Percentiles rank a stretch among this genome's conserved stretches.
phyloP scores from a whole-genome alignment of 768 basidiomycete species.

The Baorangia bicolor region DNA sequence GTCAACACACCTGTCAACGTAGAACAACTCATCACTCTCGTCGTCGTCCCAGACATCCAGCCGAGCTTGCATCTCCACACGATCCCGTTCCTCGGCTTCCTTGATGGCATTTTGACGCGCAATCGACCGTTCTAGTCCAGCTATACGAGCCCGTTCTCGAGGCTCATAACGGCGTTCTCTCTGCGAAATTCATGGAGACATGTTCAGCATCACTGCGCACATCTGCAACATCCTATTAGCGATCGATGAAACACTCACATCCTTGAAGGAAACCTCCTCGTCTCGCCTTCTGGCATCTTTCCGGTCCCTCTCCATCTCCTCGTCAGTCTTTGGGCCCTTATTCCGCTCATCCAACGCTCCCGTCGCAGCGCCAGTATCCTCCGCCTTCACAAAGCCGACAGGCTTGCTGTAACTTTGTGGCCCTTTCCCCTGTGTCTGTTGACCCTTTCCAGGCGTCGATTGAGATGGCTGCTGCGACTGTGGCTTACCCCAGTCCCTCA shows the following conservation, averaged over 20 bases:
- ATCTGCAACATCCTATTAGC: neutral
- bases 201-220: neutral
- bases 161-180: slow-evolving; percentile 93
- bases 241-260: slow-evolving; percentile 52
- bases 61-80: slow-evolving; percentile 72
- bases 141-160: slow-evolving; percentile 80
- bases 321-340: slow-evolving; percentile 69
- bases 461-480: slow-evolving; percentile 37
- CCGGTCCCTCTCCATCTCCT: slow-evolving; percentile 82
- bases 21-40: slow-evolving; percentile 90
- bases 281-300: slow-evolving; percentile 73
- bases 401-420: slow-evolving; percentile 79
- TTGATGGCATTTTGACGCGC: slow-evolving; percentile 66
- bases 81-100: slow-evolving; percentile 79
- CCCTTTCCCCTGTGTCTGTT: slow-evolving; percentile 60
- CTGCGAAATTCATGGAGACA: slow-evolving; percentile 38
- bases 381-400: slow-evolving; percentile 78
- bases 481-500: slow-evolving; percentile 74
- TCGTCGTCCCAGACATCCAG: slow-evolving; percentile 93
- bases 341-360: slow-evolving; percentile 36
- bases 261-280: slow-evolving; percentile 81
- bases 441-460: slow-evolving; percentile 36
- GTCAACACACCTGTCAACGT: slow-evolving; percentile 74
- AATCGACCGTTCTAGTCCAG: slow-evolving; percentile 72
- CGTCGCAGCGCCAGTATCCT: slow-evolving; percentile 42